Base-by-base conservation (phyloP, 208 protist species). In the Trichomonas vaginalis region DNA sequence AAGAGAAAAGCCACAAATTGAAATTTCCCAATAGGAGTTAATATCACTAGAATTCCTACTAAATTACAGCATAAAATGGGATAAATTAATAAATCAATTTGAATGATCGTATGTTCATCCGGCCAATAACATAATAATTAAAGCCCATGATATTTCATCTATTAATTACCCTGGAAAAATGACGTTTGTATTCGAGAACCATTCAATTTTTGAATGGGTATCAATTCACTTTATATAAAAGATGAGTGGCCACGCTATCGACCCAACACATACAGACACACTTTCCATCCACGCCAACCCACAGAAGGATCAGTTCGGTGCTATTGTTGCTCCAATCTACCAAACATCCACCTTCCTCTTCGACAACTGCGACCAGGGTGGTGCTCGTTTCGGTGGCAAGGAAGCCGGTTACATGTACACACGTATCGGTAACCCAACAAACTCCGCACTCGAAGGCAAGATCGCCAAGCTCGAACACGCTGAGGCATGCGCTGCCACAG, bases 371-470 rank as follows among this genome's bases (percentile, higher is more conserved):
- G 82, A 88, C 6, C 39, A 42, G 3, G 40, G 35, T 27, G 82
- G 82, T 32, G 17, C 14, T 32, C 35, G 35, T 32, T 88, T 88
- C 39, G 82, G 17, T 48, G 40, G 47, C 0, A 42, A 96, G 42
- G 48, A 96, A 8, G 4, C 27, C 47, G 96, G 96, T 46, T 97
- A 96, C 95, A 95, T 96, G 80, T 97, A 97, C 86, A 96, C 96
- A 35, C 95, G 96, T 42, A 92, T 95, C 21, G 96, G 96, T 45
- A 97, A 97, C 95, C 96, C 96, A 42, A 97, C 96, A 17, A 95
- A 95, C 56, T 51, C 35, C 0, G 56, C 42, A 80, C 92, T 96
- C 12, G 96, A 96, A 88, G 45, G 10, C 10, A 83, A 88, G 46
- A 70, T 97, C 39, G 96, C 95, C 17, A 95, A 51, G 0, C 62